These are phyloP conservation scores for Maudiozyma bulderi DNA, from an alignment of 805 yeast genomes.

Conservation along the genomic window DNA sequence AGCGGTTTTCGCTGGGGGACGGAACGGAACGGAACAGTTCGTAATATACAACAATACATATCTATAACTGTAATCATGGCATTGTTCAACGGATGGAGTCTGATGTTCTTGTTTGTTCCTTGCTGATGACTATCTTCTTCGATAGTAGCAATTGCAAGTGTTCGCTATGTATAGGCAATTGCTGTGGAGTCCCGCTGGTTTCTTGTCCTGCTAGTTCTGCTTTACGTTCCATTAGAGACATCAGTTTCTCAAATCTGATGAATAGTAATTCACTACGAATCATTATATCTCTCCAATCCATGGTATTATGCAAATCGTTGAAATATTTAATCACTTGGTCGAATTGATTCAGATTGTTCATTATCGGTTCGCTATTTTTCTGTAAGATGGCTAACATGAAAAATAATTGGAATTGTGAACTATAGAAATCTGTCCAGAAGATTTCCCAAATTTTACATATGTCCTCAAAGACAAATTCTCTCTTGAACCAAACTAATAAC, in stretches of 20 bases:
- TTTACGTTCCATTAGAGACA: constrained; percentile 64
- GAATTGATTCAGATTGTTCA: constrained; percentile 62
- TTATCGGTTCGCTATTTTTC: constrained; percentile 70
- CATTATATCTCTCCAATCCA: constrained; percentile 66
- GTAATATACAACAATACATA: too few relatives aligned
- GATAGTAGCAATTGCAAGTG: constrained; percentile 51
- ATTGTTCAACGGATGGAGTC: constrained; percentile 12
- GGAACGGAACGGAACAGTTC: too few relatives aligned
- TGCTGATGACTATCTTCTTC: constrained; percentile 52
- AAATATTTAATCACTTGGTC: constrained; percentile 89
- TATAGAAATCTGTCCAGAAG: constrained; percentile 77
- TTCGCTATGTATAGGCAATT: constrained; percentile 13
- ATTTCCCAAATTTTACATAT: constrained; percentile 85
- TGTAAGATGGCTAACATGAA: constrained; percentile 84
- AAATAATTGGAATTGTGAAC: constrained; percentile 82
- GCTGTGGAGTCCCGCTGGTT: background rate
- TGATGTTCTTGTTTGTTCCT: constrained; percentile 34
- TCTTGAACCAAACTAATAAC: constrained; percentile 90
- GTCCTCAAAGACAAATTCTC: constrained; percentile 77
- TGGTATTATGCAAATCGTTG: constrained; percentile 75
- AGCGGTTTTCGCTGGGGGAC: too few relatives aligned
- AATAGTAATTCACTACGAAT: constrained; percentile 81
- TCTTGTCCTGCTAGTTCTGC: constrained; percentile 10
- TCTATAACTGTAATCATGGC: background rate
- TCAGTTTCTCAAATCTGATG: constrained; percentile 67